These are phyloP conservation scores for Nitzschia palea DNA, from an alignment of 108 stramenopile species.

Conservation along the genomic window DNA sequence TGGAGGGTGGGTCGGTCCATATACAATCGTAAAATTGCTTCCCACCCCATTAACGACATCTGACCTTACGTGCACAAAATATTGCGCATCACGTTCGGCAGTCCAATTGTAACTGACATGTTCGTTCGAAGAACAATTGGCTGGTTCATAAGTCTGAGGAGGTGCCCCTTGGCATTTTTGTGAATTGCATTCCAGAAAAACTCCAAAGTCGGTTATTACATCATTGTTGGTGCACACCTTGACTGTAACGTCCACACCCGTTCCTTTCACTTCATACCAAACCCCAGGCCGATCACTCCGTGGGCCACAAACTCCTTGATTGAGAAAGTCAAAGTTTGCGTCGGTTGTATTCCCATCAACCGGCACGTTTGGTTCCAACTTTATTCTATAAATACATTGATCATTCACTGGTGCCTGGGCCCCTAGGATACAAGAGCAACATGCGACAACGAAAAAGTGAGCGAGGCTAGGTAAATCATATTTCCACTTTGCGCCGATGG, in stretches of 20 bases:
- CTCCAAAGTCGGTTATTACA: conserved; percentile 29
- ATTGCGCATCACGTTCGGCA: conserved; percentile 13
- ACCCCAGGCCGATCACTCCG: conserved; percentile 31
- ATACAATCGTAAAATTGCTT: conserved; percentile 26
- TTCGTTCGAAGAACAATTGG: conserved; percentile 10
- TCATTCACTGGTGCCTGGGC: conserved; percentile 26
- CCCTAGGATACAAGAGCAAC: not conserved
- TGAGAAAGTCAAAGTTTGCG: conserved; percentile 31
- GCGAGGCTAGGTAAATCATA: not conserved
- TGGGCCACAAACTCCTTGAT: conserved; percentile 39
- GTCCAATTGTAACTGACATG: conserved; percentile 9
- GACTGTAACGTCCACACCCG: conserved; percentile 28
- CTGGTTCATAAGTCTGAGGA: conserved; percentile 9
- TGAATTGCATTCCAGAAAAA: conserved; percentile 28
- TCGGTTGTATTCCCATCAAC: conserved; percentile 20
- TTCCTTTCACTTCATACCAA: conserved; percentile 38
- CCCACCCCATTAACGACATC: conserved; percentile 27
- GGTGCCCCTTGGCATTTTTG: conserved; percentile 24
- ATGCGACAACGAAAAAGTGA: not conserved
- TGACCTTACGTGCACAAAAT: conserved; percentile 40
- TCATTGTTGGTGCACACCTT: conserved; percentile 40
- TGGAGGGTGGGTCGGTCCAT: conserved; percentile 3
- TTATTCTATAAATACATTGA: conserved; percentile 21
- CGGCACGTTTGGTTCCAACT: conserved; percentile 10
- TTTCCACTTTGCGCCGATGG: not conserved